Base-by-base conservation (phyloP, 148 eudicot genomes). In the Heliamphora exappendiculata region DNA sequence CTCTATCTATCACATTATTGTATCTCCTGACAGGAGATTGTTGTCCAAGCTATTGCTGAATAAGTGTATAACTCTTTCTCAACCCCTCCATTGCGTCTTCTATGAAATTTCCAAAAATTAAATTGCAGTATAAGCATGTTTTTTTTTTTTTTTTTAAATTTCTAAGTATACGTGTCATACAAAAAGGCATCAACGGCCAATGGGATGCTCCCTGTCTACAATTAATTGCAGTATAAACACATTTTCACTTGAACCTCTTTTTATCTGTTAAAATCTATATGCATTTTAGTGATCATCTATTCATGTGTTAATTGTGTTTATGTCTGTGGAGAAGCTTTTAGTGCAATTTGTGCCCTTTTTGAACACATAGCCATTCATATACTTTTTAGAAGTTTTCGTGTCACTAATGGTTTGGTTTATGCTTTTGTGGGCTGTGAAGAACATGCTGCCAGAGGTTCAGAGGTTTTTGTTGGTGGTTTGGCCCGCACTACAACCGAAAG, bases 381-480 rank as follows among this genome's bases (percentile, higher is more conserved):
- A 8, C 8, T 36, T 65, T 20, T 34, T 26, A 26, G 41, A 33
- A 19, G 13, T 41, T 37, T 73, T 28, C 0, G 8, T 17, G 67
- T 74, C 60, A 74, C 54, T 74, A 29, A 74, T 42, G 37, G 63
- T 39, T 26, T 54, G 75, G 26, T 53, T 42, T 28, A 59, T 59
- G 41, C 20, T 37, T 37, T 57, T 28, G 34, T 62, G 70, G 60
- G 59, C 11, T 34, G 24, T 17, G 78, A 67, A 84, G 85, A 79
- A 62, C 72, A 82, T 26, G 76, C 34, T 28, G 81, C 70, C 78
- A 80, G 69, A 74, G 83, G 87, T 24, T 55, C 83, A 11, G 87
- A 85, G 78, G 85, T 85, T 31, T 85, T 85, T 75, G 83, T 85
- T 58, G 87, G 87, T 58, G 87, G 87, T 54, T 62, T 85, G 75